These are phyloP conservation scores for Penstemon eatonii DNA, from an alignment of 257 asterid species.

Conservation along the genomic window DNA sequence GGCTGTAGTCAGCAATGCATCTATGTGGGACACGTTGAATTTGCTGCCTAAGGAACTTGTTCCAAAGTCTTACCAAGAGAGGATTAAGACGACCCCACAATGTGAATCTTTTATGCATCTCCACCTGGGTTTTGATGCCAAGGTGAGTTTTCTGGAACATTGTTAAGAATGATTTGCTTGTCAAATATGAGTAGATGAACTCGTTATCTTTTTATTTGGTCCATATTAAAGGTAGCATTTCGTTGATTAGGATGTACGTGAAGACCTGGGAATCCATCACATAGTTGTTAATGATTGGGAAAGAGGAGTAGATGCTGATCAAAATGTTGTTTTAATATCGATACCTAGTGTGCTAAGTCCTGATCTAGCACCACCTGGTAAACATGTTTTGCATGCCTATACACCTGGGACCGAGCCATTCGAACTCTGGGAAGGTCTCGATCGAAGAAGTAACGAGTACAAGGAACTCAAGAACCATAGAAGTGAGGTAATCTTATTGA, in stretches of 20 bases:
- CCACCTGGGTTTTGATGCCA: constrained; percentile 87
- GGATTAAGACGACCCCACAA: constrained; percentile 66
- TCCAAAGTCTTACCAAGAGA: constrained; percentile 65
- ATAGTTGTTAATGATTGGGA: constrained; percentile 94
- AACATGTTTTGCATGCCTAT: constrained; percentile 85
- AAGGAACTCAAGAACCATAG: constrained; percentile 86
- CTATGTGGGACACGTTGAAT: constrained; percentile 92
- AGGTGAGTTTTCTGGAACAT: constrained; percentile 45
- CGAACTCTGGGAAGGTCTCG: constrained; percentile 87
- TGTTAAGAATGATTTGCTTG: background rate
- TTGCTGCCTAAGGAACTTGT: constrained; percentile 68
- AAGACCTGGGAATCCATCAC: constrained; percentile 90
- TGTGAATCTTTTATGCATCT: constrained; percentile 98
- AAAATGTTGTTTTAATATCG: constrained; percentile 85
- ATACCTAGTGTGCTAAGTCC: constrained; percentile 83
- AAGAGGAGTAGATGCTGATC: constrained; percentile 93
- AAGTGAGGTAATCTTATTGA: constrained; percentile 59
- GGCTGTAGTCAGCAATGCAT: constrained; percentile 93
- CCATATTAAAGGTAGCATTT: constrained; percentile 12
- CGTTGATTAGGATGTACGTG: constrained; percentile 57
- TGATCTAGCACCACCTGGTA: constrained; percentile 88
- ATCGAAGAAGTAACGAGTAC: constrained; percentile 74
- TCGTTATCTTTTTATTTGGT: background rate
- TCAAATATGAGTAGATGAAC: background rate
- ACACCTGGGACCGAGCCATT: constrained; percentile 96